These are phyloP conservation scores for Lachnellula arida DNA, from an alignment of 2,329 filamentous ascomycete genomes.

Conservation along the genomic window DNA sequence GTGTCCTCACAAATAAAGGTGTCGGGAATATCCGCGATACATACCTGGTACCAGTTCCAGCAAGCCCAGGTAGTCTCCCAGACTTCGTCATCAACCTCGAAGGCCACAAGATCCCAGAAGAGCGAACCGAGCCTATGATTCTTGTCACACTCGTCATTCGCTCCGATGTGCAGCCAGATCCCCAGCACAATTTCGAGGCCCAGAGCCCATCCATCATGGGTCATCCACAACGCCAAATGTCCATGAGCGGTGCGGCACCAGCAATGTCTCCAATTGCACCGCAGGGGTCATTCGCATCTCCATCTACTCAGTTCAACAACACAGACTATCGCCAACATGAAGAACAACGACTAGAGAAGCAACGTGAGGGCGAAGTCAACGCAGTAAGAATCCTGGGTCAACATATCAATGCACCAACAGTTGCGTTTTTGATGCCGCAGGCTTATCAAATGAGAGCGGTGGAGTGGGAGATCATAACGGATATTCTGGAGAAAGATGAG, in stretches of 20 bases:
- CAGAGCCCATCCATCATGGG: conserved; percentile 34
- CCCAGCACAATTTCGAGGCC: conserved; percentile 19
- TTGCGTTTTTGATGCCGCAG: conserved; percentile 65
- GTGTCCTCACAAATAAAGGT: conserved; percentile 75
- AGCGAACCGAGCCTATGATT: conserved; percentile 69
- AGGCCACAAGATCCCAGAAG: conserved; percentile 71
- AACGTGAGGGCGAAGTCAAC: conserved; percentile 49
- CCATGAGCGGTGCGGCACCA: conserved; percentile 43
- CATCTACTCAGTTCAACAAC: conserved; percentile 15
- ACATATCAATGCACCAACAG: conserved; percentile 58
- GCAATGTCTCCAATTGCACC: conserved; percentile 50
- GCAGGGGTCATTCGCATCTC: conserved; percentile 30
- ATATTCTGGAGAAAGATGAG: conserved; percentile 33
- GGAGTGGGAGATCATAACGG: conserved; percentile 70
- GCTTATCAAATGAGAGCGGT: conserved; percentile 62
- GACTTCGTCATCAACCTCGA: conserved; percentile 87
- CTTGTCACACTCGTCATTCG: conserved; percentile 82
- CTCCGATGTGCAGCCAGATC: conserved; percentile 41
- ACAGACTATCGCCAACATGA: conserved; percentile 37
- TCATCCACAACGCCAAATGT: conserved; percentile 41
- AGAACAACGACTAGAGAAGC: conserved; percentile 39
- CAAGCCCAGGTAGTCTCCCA: conserved; percentile 65
- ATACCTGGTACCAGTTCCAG: conserved; percentile 81
- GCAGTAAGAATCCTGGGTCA: conserved; percentile 60
- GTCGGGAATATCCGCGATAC: conserved; percentile 78